Percentiles rank a stretch among this genome's conserved stretches.
Evolutionary conservation across 257 asterid genomes (phyloP).

Genomic region (Solanum virginianum): DNA sequence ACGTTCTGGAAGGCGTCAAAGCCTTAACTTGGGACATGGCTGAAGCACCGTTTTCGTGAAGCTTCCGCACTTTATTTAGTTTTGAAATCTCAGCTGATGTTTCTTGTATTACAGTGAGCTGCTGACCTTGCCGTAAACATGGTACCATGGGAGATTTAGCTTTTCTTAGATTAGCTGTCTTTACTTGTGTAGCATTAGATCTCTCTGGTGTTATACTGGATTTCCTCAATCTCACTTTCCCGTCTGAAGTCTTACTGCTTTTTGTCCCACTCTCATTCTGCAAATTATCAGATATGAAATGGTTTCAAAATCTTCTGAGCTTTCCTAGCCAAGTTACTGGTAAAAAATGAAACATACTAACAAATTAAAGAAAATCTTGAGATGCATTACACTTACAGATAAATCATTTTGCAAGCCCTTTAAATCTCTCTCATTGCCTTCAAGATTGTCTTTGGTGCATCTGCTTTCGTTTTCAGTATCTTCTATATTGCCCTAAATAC

Average conservation of each 20-base stretch:
- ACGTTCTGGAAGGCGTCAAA: conserved; percentile 5
- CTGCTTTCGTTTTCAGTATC: neutral
- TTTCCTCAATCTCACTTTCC: conserved; percentile 24
- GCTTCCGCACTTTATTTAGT: conserved; percentile 6
- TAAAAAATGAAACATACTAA: neutral
- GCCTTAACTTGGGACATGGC: neutral
- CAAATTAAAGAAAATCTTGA: neutral
- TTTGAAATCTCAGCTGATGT: conserved; percentile 23
- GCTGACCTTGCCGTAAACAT: conserved; percentile 33
- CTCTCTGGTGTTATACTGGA: conserved; percentile 20
- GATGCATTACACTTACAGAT: neutral
- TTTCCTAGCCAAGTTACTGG: neutral
- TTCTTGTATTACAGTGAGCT: conserved; percentile 40
- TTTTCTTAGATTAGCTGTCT: conserved; percentile 29
- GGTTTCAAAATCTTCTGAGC: neutral
- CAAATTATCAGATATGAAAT: conserved; percentile 1
- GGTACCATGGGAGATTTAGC: conserved; percentile 23
- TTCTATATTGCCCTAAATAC: neutral
- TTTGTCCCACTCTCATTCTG: conserved; percentile 22
- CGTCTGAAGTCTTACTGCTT: conserved; percentile 12
- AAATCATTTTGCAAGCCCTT: neutral
- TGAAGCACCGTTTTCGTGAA: neutral
- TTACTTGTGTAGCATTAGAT: conserved; percentile 1
- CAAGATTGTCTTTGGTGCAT: neutral
- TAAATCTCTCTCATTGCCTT: conserved; percentile 4